These are phyloP conservation scores for Alternaria rosae DNA, from an alignment of 2,329 filamentous ascomycete species.

Conservation along the genomic window DNA sequence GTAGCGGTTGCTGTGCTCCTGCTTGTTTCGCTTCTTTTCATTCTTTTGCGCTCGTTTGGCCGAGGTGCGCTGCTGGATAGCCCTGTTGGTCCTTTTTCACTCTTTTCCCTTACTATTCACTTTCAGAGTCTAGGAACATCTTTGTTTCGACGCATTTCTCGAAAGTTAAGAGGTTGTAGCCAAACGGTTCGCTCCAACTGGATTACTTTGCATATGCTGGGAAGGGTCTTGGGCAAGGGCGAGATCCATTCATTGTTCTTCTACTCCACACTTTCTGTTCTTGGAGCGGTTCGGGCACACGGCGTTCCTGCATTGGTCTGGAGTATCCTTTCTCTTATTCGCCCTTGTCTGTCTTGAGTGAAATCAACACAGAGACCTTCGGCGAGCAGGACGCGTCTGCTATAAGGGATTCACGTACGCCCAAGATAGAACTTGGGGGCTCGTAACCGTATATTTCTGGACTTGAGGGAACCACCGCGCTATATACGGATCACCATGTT, in stretches of 20 bases:
- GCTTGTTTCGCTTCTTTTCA: constrained; percentile 46
- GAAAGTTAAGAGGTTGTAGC: constrained; percentile 19
- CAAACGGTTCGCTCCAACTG: constrained; percentile 29
- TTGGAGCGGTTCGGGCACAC: constrained; percentile 24
- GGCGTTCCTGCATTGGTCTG: constrained; percentile 35
- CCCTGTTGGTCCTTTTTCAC: constrained; percentile 15
- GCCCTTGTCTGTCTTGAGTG: constrained; percentile 25
- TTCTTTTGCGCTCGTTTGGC: constrained; percentile 43
- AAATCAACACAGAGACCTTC: constrained; percentile 28
- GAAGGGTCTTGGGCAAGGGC: constrained; percentile 36
- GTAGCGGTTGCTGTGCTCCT: constrained; percentile 45
- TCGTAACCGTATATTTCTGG: constrained; percentile 19
- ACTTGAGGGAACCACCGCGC: constrained; percentile 8
- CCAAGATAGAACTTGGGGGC: constrained; percentile 21
- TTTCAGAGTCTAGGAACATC: neutral
- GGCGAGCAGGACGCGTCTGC: constrained; percentile 26
- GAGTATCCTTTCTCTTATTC: constrained; percentile 31
- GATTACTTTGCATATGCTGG: constrained; percentile 35
- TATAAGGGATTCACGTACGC: constrained; percentile 37
- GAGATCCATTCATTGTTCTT: constrained; percentile 44
- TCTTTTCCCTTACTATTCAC: constrained; percentile 5
- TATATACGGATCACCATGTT: constrained; percentile 37
- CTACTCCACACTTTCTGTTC: constrained; percentile 20
- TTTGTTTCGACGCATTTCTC: constrained; percentile 20
- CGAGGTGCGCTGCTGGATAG: constrained; percentile 31